Percentiles rank a stretch among this genome's conserved stretches.
These are phyloP conservation scores for Aspergillus egyptiacus DNA, from an alignment of 495 filamentous ascomycete genomes.

Conservation along the genomic window DNA sequence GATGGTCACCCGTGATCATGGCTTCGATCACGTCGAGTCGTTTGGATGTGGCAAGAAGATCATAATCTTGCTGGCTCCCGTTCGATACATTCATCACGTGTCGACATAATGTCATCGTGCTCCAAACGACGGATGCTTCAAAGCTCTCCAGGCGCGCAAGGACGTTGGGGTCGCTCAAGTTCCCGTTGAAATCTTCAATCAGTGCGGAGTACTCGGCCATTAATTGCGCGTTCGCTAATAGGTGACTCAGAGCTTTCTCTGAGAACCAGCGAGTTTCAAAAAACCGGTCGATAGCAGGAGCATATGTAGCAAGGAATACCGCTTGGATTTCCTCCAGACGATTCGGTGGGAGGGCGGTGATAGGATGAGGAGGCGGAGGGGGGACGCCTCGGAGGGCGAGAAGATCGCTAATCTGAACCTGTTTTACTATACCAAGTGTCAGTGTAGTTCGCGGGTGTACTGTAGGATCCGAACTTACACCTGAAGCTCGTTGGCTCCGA, in stretches of 20 bases:
- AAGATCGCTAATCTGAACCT: constrained; percentile 69
- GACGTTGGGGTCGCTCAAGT: constrained; percentile 35
- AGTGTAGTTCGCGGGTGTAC: neutral
- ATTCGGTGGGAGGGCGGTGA: constrained; percentile 45
- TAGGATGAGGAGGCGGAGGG: constrained; percentile 54
- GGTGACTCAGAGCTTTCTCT: constrained; percentile 42
- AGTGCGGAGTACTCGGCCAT: constrained; percentile 59
- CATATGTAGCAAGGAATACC: constrained; percentile 71
- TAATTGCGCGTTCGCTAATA: constrained; percentile 53
- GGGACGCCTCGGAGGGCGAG: constrained; percentile 58
- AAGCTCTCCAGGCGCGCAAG: constrained; percentile 53
- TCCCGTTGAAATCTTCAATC: constrained; percentile 45
- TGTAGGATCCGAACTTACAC: constrained; percentile 25
- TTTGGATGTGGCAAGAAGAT: constrained; percentile 55
- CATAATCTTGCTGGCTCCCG: constrained; percentile 39
- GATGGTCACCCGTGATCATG: constrained; percentile 61
- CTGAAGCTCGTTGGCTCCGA: constrained; percentile 33
- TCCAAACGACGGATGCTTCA: constrained; percentile 68
- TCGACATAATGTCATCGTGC: constrained; percentile 48
- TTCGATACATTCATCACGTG: constrained; percentile 36
- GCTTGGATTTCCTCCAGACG: constrained; percentile 63
- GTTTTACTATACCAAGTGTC: constrained; percentile 48
- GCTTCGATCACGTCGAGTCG: constrained; percentile 70
- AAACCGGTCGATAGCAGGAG: constrained; percentile 68
- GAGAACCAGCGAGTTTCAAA: constrained; percentile 83